A percentile compares a stretch with the other conserved stretches of the same genome.
Conservation (phyloP, 768 basidiomycete species). For the Cubamyces lactineus region DNA sequence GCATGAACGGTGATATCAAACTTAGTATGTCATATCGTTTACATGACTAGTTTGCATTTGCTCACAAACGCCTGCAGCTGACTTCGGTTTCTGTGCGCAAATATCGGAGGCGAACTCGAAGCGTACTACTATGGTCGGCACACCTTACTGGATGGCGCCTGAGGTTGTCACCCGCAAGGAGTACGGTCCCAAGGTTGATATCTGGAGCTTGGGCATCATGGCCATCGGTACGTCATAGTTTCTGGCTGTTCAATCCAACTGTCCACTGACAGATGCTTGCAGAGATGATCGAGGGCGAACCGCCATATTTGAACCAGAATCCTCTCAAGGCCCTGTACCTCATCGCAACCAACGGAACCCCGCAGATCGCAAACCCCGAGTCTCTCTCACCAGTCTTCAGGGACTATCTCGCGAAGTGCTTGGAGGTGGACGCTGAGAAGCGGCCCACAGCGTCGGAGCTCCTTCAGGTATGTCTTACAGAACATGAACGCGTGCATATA, state of each 20-base stretch:
- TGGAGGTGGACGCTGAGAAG: constrained; percentile 96
- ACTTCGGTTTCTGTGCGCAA: constrained; percentile 99
- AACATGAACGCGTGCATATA: background rate
- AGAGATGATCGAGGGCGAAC: constrained; percentile 99
- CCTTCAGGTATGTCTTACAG: constrained; percentile 57
- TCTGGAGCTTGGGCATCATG: constrained; percentile 97
- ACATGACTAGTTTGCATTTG: background rate
- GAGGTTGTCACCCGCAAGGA: constrained; percentile 98
- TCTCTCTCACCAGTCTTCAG: constrained; percentile 75
- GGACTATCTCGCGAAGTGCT: constrained; percentile 84
- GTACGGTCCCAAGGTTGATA: constrained; percentile 98
- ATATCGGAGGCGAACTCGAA: constrained; percentile 90
- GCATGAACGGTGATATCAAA: constrained; percentile 95
- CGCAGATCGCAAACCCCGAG: constrained; percentile 92
- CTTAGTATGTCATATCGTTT: constrained; percentile 68
- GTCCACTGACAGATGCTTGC: constrained; percentile 10
- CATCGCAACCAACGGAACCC: constrained; percentile 98
- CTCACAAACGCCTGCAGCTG: constrained; percentile 54
- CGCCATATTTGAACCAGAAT: constrained; percentile 95
- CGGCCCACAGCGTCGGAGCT: constrained; percentile 85
- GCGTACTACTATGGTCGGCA: constrained; percentile 97
- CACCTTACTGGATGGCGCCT: constrained; percentile 99
- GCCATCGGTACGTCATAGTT: constrained; percentile 65
- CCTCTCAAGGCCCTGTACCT: constrained; percentile 96
- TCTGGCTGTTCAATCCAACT: background rate